Conservation (phyloP, 1,139 yeast species). For the Lodderomyces orthopsilosis region DNA sequence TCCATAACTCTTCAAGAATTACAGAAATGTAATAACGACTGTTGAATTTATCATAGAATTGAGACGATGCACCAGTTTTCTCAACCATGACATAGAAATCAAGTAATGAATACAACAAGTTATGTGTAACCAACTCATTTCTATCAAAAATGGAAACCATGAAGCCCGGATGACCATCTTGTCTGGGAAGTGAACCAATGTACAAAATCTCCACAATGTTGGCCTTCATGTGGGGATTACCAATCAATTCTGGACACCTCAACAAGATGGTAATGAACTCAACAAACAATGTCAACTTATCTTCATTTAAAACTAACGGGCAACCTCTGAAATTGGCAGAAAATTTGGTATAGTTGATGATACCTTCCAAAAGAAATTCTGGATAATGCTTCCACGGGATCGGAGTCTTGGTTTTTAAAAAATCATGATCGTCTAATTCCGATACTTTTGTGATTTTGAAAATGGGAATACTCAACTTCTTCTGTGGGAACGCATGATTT, state of each 20-base stretch:
- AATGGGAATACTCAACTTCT: conserved; percentile 60
- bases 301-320: conserved; percentile 54
- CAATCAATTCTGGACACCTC: conserved; percentile 81
- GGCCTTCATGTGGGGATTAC: conserved; percentile 92
- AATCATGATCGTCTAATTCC: conserved; percentile 67
- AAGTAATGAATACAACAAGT: conserved; percentile 76
- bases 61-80: conserved; percentile 92
- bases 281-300: conserved; percentile 56
- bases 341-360: conserved; percentile 70
- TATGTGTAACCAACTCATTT: conserved; percentile 59
- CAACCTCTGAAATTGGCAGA: conserved; percentile 57
- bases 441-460: conserved; percentile 48
- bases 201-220: conserved; percentile 78
- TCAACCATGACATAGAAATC: conserved; percentile 94
- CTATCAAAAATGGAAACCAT: conserved; percentile 64
- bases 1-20: conserved; percentile 83
- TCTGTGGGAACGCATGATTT: conserved; percentile 56
- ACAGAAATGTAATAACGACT: conserved; percentile 83
- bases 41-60: conserved; percentile 94
- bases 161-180: conserved; percentile 66
- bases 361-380: conserved; percentile 81
- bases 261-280: conserved; percentile 72
- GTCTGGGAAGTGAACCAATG: conserved; percentile 64
- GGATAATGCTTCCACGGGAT: conserved; percentile 83
- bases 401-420: conserved; percentile 62